Percentiles rank a stretch among this genome's conserved stretches.
phyloP scores from a whole-genome alignment of 2,329 filamentous ascomycete genomes.

The Nannizzia gypsea region DNA sequence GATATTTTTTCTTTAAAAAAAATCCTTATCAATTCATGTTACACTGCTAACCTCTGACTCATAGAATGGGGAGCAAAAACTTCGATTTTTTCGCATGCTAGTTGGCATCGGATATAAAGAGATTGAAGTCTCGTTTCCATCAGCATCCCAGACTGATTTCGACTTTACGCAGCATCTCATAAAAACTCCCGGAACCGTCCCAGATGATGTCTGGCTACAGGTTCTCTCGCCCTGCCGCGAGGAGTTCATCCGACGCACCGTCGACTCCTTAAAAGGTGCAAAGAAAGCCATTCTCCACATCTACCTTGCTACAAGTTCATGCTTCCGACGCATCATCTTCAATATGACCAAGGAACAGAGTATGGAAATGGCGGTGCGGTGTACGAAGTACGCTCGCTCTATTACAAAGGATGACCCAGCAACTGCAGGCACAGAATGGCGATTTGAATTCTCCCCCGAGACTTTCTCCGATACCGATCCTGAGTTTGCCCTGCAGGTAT shows the following conservation, averaged over 20 bases:
- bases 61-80: slow-evolving; percentile 89
- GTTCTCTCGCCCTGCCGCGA: slow-evolving; percentile 85
- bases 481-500: slow-evolving; percentile 71
- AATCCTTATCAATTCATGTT: background rate
- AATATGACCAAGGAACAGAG: slow-evolving; percentile 72
- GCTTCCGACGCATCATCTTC: slow-evolving; percentile 87
- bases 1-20: background rate
- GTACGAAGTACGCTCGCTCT: slow-evolving; percentile 72
- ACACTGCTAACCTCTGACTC: background rate
- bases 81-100: slow-evolving; percentile 89
- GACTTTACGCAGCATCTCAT: slow-evolving; percentile 83
- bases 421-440: slow-evolving; percentile 45
- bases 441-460: slow-evolving; percentile 40
- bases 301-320: slow-evolving; percentile 91
- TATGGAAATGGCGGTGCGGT: slow-evolving; percentile 69
- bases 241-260: slow-evolving; percentile 79
- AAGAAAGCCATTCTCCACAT: slow-evolving; percentile 94
- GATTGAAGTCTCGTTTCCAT: slow-evolving; percentile 93
- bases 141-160: slow-evolving; percentile 88
- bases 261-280: slow-evolving; percentile 74
- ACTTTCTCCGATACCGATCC: slow-evolving; percentile 80
- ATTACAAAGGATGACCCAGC: slow-evolving; percentile 70
- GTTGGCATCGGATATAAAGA: slow-evolving; percentile 90
- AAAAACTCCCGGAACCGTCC: slow-evolving; percentile 68
- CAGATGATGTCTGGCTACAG: slow-evolving; percentile 83